Conservation (phyloP, 179 eudicot genomes). For the Actinidia arguta region DNA sequence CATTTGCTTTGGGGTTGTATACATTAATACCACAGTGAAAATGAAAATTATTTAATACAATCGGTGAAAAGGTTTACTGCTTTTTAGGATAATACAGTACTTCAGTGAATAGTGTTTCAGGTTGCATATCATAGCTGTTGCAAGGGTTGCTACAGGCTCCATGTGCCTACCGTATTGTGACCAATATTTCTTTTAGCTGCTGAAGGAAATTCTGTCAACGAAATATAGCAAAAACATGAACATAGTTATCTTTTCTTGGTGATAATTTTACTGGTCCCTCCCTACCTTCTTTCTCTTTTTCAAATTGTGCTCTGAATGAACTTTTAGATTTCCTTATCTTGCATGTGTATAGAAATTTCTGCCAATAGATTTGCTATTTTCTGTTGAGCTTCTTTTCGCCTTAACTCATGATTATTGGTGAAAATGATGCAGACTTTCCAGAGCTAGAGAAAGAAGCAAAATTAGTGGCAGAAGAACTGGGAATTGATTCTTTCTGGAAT, state of each 20-base stretch:
- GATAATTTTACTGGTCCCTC: slow-evolving; percentile 13
- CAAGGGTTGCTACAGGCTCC: not conserved
- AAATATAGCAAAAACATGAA: not conserved
- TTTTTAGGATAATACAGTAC: not conserved
- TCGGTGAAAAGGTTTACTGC: not conserved
- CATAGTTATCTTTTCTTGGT: not conserved
- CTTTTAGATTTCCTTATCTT: not conserved
- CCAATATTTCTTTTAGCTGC: not conserved
- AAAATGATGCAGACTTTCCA: slow-evolving; percentile 78
- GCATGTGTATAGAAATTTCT: not conserved
- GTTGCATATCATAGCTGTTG: not conserved
- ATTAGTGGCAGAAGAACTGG: slow-evolving; percentile 78
- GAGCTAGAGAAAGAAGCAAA: slow-evolving; percentile 82
- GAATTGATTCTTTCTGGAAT: slow-evolving; percentile 61
- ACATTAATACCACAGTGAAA: not conserved
- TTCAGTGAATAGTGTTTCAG: not conserved
- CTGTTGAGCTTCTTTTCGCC: not conserved
- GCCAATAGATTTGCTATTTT: not conserved
- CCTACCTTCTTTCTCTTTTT: not conserved
- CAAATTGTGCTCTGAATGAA: not conserved
- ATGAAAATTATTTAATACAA: not conserved
- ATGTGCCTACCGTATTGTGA: not conserved
- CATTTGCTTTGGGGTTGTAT: not conserved
- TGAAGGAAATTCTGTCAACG: not conserved
- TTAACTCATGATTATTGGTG: not conserved